Percentiles rank a stretch among this genome's conserved stretches.
Conservation (phyloP, 2,329 filamentous ascomycete species). For the Emericellopsis cladophorae region DNA sequence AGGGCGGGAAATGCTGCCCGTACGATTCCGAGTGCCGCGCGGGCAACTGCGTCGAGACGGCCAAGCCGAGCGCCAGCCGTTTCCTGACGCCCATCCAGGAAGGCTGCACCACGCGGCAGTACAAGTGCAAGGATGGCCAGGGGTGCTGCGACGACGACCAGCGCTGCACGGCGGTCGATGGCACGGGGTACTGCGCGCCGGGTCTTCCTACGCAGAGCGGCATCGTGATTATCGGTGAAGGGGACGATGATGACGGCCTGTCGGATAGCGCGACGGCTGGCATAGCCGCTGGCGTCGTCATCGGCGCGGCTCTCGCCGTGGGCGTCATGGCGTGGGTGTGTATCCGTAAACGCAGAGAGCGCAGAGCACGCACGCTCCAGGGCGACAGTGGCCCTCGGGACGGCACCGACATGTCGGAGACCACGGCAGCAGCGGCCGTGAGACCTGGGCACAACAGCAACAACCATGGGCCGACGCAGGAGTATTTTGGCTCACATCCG, state of each 20-base stretch:
- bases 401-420: conserved; percentile 20
- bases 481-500: conserved; percentile 31
- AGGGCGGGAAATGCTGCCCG: conserved; percentile 36
- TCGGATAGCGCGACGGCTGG: conserved; percentile 41
- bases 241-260: conserved; percentile 14
- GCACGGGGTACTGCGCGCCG: conserved; percentile 25
- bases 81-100: conserved; percentile 20
- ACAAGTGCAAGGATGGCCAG: conserved; percentile 28
- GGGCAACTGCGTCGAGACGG: conserved; percentile 18
- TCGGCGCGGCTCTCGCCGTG: conserved; percentile 27
- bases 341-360: conserved; percentile 23
- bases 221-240: conserved; percentile 9
- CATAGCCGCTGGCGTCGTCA: conserved; percentile 39
- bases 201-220: conserved; percentile 18
- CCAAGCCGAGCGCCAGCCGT: conserved; percentile 9
- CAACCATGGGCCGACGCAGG: conserved; percentile 17
- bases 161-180: conserved; percentile 25
- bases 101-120: conserved; percentile 32
- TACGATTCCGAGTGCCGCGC: conserved; percentile 29
- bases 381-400: conserved; percentile 1
- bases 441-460: no score
- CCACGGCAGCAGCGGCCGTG: conserved; percentile 6
- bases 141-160: conserved; percentile 36
- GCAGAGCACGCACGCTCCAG: conserved; percentile 5
- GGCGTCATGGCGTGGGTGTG: conserved; percentile 34